These are phyloP conservation scores for Sungouiella blattae DNA, from an alignment of 805 yeast genomes.

Conservation along the genomic window DNA sequence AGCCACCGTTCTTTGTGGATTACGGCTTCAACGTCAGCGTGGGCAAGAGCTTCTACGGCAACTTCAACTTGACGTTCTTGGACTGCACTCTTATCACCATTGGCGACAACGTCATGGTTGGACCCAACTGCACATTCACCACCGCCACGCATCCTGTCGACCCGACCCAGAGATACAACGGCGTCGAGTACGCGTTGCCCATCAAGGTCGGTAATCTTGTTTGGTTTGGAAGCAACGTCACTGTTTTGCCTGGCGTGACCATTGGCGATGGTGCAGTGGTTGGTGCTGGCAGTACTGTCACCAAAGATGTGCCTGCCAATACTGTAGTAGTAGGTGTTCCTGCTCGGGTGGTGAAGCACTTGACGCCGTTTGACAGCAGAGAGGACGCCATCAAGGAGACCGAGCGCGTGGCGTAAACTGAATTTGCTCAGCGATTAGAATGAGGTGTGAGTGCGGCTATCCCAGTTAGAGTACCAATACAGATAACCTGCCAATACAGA, in stretches of 20 bases:
- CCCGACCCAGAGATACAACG: conserved; percentile 38
- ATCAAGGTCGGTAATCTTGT: conserved; percentile 60
- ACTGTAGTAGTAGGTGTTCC: conserved; percentile 65
- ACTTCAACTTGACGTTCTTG: conserved; percentile 52
- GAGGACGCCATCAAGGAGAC: conserved; percentile 1
- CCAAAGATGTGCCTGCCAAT: conserved; percentile 51
- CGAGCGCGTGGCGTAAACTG: too few relatives aligned
- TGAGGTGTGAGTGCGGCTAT: too few relatives aligned
- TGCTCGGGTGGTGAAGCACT: conserved; percentile 41
- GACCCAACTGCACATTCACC: conserved; percentile 58
- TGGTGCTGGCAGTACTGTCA: conserved; percentile 69
- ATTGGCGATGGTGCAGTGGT: conserved; percentile 60
- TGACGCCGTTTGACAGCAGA: conserved; percentile 19
- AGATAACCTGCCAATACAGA: too few relatives aligned
- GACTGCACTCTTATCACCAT: conserved; percentile 60
- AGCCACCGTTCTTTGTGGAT: conserved; percentile 61
- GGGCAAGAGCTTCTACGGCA: conserved; percentile 59
- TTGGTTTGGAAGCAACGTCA: conserved; percentile 61
- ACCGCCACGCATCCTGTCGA: conserved; percentile 67
- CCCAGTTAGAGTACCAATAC: too few relatives aligned
- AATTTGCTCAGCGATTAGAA: too few relatives aligned
- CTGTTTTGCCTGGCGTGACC: conserved; percentile 61
- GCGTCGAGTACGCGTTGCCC: conserved; percentile 54
- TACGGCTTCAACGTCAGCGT: conserved; percentile 60
- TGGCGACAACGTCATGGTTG: conserved; percentile 58